These are phyloP conservation scores for Mucor lusitanicus DNA, from an alignment of 371 early-diverging fungal species.

Conservation along the genomic window DNA sequence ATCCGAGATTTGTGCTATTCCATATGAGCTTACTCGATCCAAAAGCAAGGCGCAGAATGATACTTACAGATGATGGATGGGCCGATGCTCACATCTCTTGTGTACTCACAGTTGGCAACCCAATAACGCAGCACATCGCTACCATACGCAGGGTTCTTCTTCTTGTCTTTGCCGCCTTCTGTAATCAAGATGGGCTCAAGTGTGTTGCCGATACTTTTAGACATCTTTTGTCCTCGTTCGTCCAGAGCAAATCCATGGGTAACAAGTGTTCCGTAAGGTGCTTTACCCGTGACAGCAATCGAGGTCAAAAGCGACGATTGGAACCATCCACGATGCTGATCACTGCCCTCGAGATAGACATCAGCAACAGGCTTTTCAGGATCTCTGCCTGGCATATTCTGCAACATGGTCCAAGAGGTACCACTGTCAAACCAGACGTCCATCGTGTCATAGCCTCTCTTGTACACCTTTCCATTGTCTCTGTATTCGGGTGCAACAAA, in stretches of 20 bases:
- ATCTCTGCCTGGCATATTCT: constrained; percentile 23
- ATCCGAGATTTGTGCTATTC: constrained; percentile 62
- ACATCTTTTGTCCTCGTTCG: constrained; percentile 91
- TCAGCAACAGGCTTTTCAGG: constrained; percentile 67
- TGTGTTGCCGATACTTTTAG: constrained; percentile 92
- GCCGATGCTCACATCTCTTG: constrained; percentile 78
- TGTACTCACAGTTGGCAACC: constrained; percentile 85
- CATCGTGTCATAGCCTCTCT: constrained; percentile 83
- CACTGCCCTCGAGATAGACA: constrained; percentile 92
- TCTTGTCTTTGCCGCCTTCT: constrained; percentile 71
- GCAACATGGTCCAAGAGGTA: constrained; percentile 75
- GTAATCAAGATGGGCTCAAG: constrained; percentile 76
- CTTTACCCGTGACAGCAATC: constrained; percentile 74
- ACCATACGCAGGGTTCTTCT: constrained; percentile 80
- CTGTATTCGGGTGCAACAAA: constrained; percentile 71
- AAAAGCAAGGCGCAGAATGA: background rate
- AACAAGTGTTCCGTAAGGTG: constrained; percentile 84
- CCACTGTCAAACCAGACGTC: constrained; percentile 97
- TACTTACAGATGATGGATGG: constrained; percentile 60
- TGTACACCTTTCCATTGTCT: constrained; percentile 51
- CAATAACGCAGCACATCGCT: constrained; percentile 83
- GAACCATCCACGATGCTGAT: constrained; percentile 98
- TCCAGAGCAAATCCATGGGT: constrained; percentile 96
- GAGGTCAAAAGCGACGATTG: constrained; percentile 92
- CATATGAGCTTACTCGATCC: background rate